Conservation (phyloP, 169 alveolate genomes). For the Ichthyophthirius multifiliis region DNA sequence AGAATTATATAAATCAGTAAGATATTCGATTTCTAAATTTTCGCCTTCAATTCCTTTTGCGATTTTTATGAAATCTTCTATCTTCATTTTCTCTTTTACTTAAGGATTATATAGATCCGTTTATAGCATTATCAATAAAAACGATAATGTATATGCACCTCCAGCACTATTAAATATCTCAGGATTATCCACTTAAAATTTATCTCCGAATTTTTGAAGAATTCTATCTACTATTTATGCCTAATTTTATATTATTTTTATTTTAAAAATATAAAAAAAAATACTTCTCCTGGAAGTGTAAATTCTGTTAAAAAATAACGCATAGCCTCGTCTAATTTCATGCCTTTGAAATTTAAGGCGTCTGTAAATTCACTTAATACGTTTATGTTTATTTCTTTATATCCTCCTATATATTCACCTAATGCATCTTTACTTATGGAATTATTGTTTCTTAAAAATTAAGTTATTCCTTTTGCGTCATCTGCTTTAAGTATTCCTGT, state of each 20-base stretch:
- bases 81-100: slow-evolving; percentile 58
- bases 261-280: not conserved
- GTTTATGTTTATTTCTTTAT: slow-evolving; percentile 64
- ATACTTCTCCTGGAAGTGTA: slow-evolving; percentile 92
- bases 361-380: slow-evolving; percentile 79
- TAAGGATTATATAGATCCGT: slow-evolving; percentile 91
- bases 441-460: slow-evolving; percentile 74
- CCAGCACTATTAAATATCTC: slow-evolving; percentile 85
- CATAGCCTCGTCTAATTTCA: slow-evolving; percentile 82
- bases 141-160: slow-evolving; percentile 87
- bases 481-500: not conserved
- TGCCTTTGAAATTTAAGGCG: slow-evolving; percentile 66
- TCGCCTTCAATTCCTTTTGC: slow-evolving; percentile 61
- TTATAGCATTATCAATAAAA: slow-evolving; percentile 90
- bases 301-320: slow-evolving; percentile 85
- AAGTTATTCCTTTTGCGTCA: slow-evolving; percentile 64
- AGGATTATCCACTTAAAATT: slow-evolving; percentile 87
- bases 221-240: slow-evolving; percentile 92
- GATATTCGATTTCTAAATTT: slow-evolving; percentile 56
- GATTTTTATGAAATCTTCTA: slow-evolving; percentile 25
- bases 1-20: slow-evolving; percentile 65
- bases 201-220: slow-evolving; percentile 89
- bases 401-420: slow-evolving; percentile 89
- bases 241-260: not conserved
- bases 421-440: slow-evolving; percentile 68